Evolutionary conservation across 2,329 filamentous ascomycete genomes (phyloP).

Genomic region (Botrytis galanthina): DNA sequence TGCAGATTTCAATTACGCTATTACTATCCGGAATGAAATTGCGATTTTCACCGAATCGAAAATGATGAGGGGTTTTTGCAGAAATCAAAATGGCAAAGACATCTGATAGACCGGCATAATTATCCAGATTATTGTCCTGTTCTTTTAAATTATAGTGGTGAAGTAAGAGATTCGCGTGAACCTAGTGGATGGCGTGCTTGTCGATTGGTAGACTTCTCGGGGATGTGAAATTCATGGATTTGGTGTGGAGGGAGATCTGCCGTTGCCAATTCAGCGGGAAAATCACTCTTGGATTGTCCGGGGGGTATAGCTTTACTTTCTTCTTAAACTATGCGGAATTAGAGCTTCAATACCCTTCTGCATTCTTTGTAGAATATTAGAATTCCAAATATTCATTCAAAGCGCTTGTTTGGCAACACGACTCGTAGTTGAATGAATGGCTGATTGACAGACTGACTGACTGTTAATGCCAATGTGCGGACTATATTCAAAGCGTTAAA

Average conservation of each 20-base stretch:
- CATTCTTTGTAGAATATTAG: neutral
- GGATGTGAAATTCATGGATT: neutral
- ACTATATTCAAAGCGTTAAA: neutral
- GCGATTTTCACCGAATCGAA: neutral
- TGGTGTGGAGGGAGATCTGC: neutral
- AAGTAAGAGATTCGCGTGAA: neutral
- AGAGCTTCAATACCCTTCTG: neutral
- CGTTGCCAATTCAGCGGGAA: neutral
- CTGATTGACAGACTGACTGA: neutral
- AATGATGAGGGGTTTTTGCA: accelerated
- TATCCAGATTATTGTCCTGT: accelerated
- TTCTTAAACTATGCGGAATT: neutral
- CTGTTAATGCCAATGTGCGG: accelerated
- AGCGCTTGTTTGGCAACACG: neutral
- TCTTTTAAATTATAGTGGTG: neutral
- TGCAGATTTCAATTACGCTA: neutral
- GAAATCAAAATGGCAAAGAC: accelerated
- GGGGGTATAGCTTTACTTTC: neutral
- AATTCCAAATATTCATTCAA: neutral
- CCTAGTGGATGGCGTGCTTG: accelerated
- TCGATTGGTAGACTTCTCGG: neutral
- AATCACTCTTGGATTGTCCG: neutral
- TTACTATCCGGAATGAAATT: neutral
- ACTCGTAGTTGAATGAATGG: neutral
- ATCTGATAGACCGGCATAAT: neutral